phyloP scores from a whole-genome alignment of 371 early-diverging fungal genomes.

The Dinochytrium kinnereticum region DNA sequence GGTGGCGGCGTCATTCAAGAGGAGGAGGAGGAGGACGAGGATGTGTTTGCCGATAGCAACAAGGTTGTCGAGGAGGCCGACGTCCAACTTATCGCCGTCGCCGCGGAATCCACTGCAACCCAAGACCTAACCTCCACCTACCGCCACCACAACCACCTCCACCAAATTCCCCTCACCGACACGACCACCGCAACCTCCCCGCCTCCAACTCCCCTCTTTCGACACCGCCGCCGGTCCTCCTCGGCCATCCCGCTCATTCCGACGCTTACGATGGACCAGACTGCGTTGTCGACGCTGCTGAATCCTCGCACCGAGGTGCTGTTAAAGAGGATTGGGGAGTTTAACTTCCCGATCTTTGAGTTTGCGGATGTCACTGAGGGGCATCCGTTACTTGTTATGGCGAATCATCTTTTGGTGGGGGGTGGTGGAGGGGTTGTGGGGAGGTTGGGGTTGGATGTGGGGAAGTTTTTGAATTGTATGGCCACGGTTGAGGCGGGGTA shows the following conservation, averaged over 20 bases:
- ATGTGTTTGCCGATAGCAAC: constrained; percentile 11
- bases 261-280: constrained; percentile 1
- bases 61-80: neutral
- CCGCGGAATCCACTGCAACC: neutral
- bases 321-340: constrained; percentile 40
- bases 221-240: constrained; percentile 10
- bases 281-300: neutral
- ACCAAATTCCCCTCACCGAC: neutral
- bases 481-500: constrained; percentile 52
- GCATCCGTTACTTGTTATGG: constrained; percentile 46
- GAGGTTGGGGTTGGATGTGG: constrained; percentile 39
- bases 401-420: constrained; percentile 44
- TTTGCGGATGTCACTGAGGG: constrained; percentile 39
- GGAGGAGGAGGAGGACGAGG: constrained; percentile 14
- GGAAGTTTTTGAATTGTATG: constrained; percentile 49
- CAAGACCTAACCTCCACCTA: too few species aligned
- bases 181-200: neutral
- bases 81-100: constrained; percentile 7
- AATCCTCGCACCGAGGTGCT: constrained; percentile 26
- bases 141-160: too few species aligned
- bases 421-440: constrained; percentile 30
- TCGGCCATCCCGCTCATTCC: constrained; percentile 10
- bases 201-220: neutral
- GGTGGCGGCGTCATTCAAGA: neutral
- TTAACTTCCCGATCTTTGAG: constrained; percentile 56